Percentiles rank a stretch among this genome's conserved stretches.
These are phyloP conservation scores for Apiotrichum siamense DNA, from an alignment of 1,284 basidiomycete genomes.

Conservation along the genomic window DNA sequence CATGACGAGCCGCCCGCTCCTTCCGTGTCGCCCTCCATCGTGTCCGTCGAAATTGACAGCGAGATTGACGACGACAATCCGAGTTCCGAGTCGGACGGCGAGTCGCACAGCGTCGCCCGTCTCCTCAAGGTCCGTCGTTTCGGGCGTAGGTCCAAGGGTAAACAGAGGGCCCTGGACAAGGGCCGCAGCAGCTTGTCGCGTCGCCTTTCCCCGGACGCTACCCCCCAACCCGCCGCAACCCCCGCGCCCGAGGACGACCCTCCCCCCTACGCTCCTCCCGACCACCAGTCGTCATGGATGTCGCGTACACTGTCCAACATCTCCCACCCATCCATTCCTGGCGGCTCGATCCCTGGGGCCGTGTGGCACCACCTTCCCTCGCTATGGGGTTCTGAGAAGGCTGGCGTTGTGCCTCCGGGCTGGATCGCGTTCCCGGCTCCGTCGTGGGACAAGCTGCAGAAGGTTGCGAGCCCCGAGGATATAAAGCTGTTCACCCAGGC, in stretches of 20 bases:
- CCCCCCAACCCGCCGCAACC: constrained; percentile 2
- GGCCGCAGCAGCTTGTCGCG: neutral
- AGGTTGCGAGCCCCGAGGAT: constrained; percentile 42
- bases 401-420: constrained; percentile 14
- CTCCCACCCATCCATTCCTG: constrained; percentile 28
- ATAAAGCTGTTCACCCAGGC: constrained; percentile 43
- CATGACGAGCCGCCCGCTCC: constrained; percentile 3
- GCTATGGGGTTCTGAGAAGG: constrained; percentile 10
- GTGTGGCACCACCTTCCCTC: constrained; percentile 33
- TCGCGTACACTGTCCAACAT: constrained; percentile 37
- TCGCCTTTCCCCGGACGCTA: constrained; percentile 5
- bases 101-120: constrained; percentile 12
- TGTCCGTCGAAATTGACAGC: constrained; percentile 14
- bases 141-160: constrained; percentile 12
- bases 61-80: constrained; percentile 46
- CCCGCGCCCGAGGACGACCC: constrained; percentile 26
- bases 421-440: constrained; percentile 41
- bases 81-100: constrained; percentile 33
- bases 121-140: constrained; percentile 7
- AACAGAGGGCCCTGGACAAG: constrained; percentile 9
- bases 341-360: constrained; percentile 28
- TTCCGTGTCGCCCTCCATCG: too few relatives aligned
- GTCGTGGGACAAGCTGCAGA: constrained; percentile 40
- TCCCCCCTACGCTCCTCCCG: constrained; percentile 35
- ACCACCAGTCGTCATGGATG: constrained; percentile 33